Evolutionary conservation across 2,329 filamentous ascomycete genomes (phyloP).

Genomic region (Cladosporium oxysporum): DNA sequence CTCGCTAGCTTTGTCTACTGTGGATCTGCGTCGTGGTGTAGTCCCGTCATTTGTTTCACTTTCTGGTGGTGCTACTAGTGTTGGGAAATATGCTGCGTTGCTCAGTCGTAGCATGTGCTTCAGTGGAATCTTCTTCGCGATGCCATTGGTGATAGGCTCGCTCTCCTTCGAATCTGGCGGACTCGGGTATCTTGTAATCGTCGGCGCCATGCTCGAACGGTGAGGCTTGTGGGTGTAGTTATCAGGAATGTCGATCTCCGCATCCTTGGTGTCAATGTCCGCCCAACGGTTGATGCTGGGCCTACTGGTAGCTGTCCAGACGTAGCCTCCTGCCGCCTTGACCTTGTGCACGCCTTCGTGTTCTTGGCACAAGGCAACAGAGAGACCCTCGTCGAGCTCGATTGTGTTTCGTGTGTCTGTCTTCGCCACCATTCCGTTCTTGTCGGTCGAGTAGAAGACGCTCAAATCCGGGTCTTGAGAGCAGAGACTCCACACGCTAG

Average conservation of each 20-base stretch:
- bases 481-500: constrained; percentile 94
- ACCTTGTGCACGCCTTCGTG: constrained; percentile 75
- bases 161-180: constrained; percentile 32
- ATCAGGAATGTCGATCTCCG: constrained; percentile 63
- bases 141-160: constrained; percentile 34
- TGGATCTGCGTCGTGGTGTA: constrained; percentile 9
- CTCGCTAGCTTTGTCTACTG: constrained; percentile 16
- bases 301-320: constrained; percentile 88
- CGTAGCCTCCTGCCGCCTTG: constrained; percentile 66
- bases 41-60: constrained; percentile 60
- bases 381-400: constrained; percentile 84
- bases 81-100: constrained; percentile 76
- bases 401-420: constrained; percentile 79
- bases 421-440: constrained; percentile 91
- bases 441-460: constrained; percentile 92
- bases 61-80: constrained; percentile 28
- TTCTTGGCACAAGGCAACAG: constrained; percentile 88
- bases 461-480: constrained; percentile 83
- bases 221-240: constrained; percentile 50
- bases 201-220: constrained; percentile 55
- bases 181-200: constrained; percentile 44
- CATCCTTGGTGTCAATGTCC: constrained; percentile 76
- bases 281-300: constrained; percentile 92
- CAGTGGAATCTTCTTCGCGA: constrained; percentile 67
- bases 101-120: constrained; percentile 80